Base-by-base conservation (phyloP, 441 rosid genomes). In the Bocquillonia castaneifolia region DNA sequence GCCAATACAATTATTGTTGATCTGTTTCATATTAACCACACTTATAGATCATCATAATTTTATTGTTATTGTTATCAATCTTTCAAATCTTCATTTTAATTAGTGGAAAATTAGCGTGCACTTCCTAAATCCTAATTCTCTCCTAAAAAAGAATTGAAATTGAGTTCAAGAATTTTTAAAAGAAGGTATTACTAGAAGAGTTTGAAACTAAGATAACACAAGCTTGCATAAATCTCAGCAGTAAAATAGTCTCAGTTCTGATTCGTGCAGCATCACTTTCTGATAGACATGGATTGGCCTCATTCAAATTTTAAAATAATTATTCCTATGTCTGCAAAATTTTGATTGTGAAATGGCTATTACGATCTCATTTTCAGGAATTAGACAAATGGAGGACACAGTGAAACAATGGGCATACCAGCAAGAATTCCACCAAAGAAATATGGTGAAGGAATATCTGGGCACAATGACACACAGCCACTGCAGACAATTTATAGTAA, bases 361-460 rank as follows among this genome's bases (percentile, higher is more conserved):
- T 22, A 60, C 47, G 18, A 72, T 40, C 39, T 25, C 6, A 23
- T 56, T 17, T 2, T 28, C 48, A 65, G 63, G 36, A 13, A 28
- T 18, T 20, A 50, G 9, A 36, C 10, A 22, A 39, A 51, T 17
- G 36, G 50, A 34, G 45, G 40, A 59, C 6, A 68, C 65, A 54
- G 32, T n/a, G 63, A 59, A 73, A 57, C 29, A 64, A 51, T 65
- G 37, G 57, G 66, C 85, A 73, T 84, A 91, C 97, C 97, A 58
- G 99, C 99, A 76, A 93, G 97, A 76, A 93, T 88, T 71, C 97
- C 99, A 14, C 99, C 99, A 18, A 76, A 79, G 82, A 88, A 81
- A 76, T 59, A 69, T 62, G 93, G 80, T 58, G 92, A 71, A 73
- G 83, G 69, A 66, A 76, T 56, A 71, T 89, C 91, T 28, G 80